A percentile compares a stretch with the other conserved stretches of the same genome.
These are phyloP conservation scores for Termitomyces sp. DNA, from an alignment of 768 basidiomycete genomes.

Conservation along the genomic window DNA sequence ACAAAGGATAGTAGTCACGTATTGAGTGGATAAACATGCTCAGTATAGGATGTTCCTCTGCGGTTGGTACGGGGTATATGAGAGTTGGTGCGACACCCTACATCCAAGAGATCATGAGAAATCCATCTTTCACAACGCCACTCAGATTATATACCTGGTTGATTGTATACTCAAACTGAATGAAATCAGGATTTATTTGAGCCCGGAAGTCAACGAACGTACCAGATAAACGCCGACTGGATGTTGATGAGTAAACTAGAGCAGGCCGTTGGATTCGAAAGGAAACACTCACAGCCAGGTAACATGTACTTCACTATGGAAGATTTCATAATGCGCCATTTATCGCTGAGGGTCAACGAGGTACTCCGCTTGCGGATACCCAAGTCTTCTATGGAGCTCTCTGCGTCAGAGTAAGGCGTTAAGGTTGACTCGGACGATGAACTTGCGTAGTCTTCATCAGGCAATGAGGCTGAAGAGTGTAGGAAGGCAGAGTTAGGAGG, in stretches of 20 bases:
- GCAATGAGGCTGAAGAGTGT: conserved; percentile 31
- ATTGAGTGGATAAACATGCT: conserved; percentile 79
- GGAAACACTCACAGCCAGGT: conserved; percentile 69
- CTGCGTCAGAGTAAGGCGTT: conserved; percentile 32
- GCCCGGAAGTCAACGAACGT: conserved; percentile 18
- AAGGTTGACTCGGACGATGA: conserved; percentile 26
- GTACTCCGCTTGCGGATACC: conserved; percentile 40
- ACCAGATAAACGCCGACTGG: conserved; percentile 46
- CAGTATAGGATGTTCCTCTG: conserved; percentile 57
- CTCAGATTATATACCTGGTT: conserved; percentile 59
- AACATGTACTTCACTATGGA: conserved; percentile 84
- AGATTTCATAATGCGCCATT: conserved; percentile 78
- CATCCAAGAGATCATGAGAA: background rate
- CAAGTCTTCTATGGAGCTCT: conserved; percentile 41
- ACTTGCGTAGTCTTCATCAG: conserved; percentile 37
- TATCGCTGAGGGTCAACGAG: conserved; percentile 66
- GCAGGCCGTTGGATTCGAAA: background rate
- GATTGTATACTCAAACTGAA: conserved; percentile 86
- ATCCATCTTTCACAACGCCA: background rate
- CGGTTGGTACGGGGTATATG: conserved; percentile 81
- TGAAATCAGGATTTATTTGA: conserved; percentile 5
- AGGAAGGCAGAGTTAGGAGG: conserved; percentile 58
- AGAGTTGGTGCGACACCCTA: conserved; percentile 89
- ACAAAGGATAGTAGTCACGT: conserved; percentile 94
- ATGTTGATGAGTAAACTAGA: background rate